Evolutionary conservation across 805 yeast species (phyloP), one percentile per base, ranked within the genome.

Genomic region (Cyberlindnera nakhonratchasimensis): DNA sequence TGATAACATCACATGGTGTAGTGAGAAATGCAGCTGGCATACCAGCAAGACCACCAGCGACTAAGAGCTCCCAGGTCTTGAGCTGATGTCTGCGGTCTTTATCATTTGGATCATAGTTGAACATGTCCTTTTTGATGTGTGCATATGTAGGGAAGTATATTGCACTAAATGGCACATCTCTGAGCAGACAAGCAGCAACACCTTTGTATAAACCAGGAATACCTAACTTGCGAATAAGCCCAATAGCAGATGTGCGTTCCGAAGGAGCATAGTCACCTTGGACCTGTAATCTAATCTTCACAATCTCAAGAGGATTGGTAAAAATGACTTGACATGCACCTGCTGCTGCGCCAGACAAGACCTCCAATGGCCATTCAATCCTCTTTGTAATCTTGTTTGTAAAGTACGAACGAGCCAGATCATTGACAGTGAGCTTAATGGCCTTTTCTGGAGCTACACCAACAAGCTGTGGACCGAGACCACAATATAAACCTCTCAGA

Each of bases 361-460:
- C 71, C 65, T 91, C 98, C 72, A 83, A 75, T 22, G 66, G 61
- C 51, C 75, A 51, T 3, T 77, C 63, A 37, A 80, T 68, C 24
- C 70, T 61, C 41, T 80, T 81, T 12, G 72, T 67, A 19, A 67
- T 52, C 42, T 59, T 62, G 47, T 70, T 70, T n/a, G 86, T 74
- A 48, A 91, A 80, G 41, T 78, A 71, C 22, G 81, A 80, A 56
- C 98, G 77, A 44, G 89, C 81, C 43, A 86, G 69, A 62, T 91
- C 99, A 65, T 91, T 91, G 29, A 91, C 95, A 0, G 98, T 90
- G 52, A 91, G 77, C 67, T 91, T 91, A 58, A 91, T 91, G 33
- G 98, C 98, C 70, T 91, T 91, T 64, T 91, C 99, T 2, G 99
- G 99, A 0, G 98, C 98, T 39, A 91, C 98, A 52, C 99, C 99